Evolutionary conservation across 2,329 filamentous ascomycete genomes (phyloP).

Genomic region (Arthroderma uncinatum): DNA sequence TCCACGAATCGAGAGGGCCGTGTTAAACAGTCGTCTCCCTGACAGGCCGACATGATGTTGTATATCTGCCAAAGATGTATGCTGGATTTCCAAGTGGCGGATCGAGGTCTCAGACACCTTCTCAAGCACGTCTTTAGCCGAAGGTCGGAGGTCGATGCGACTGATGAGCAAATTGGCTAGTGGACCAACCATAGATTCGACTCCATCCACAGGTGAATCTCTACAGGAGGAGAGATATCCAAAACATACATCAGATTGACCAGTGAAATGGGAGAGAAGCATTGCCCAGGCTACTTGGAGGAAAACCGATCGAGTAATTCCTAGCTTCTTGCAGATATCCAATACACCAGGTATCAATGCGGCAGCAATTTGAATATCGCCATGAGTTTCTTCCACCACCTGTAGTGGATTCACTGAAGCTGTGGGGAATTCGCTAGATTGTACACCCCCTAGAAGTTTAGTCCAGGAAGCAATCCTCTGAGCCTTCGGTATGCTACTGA

Average conservation of each 20-base stretch:
- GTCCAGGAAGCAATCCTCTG: constrained; percentile 28
- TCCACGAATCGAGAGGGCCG: constrained; percentile 11
- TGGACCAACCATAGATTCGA: constrained; percentile 40
- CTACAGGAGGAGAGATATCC: constrained; percentile 45
- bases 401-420: constrained; percentile 31
- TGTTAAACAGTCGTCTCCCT: constrained; percentile 32
- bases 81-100: constrained; percentile 52
- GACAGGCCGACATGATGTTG: constrained; percentile 32
- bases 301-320: constrained; percentile 38
- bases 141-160: constrained; percentile 30
- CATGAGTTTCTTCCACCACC: constrained; percentile 2
- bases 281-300: constrained; percentile 45
- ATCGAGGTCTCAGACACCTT: constrained; percentile 47
- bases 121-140: constrained; percentile 42
- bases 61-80: constrained; percentile 40
- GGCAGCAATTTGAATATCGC: constrained; percentile 6
- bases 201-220: constrained; percentile 40
- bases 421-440: constrained; percentile 33
- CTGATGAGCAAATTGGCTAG: constrained; percentile 28
- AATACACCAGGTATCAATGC: not conserved
- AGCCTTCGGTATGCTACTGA: constrained; percentile 19
- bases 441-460: constrained; percentile 27
- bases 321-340: constrained; percentile 11
- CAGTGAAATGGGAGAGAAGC: constrained; percentile 40
- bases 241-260: constrained; percentile 40